Conservation (phyloP, 352 stramenopile species). For the Globisporangium megalacanthum region DNA sequence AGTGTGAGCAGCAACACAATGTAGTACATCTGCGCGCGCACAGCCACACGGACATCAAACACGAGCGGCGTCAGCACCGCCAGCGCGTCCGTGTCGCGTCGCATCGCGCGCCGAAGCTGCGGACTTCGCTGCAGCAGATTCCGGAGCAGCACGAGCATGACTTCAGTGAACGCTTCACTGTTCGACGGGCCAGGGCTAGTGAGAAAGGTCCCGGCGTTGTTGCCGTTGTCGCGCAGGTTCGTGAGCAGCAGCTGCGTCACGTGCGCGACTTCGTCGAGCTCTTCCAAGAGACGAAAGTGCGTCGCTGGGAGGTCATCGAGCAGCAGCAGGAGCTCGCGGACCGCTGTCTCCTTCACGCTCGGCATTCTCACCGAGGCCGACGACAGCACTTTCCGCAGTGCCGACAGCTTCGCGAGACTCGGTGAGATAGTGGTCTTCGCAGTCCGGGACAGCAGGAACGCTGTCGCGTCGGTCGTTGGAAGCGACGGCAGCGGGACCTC, state of each 20-base stretch:
- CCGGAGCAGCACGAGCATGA: slow-evolving; percentile 31
- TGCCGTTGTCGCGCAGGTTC: background rate
- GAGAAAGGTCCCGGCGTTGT: background rate
- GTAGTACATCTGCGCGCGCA: slow-evolving; percentile 60
- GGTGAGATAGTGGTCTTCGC: slow-evolving; percentile 11
- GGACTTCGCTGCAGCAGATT: slow-evolving; percentile 36
- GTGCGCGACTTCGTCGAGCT: slow-evolving; percentile 11
- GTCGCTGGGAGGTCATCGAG: slow-evolving; percentile 10
- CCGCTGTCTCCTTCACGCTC: slow-evolving; percentile 14
- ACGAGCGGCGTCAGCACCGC: slow-evolving; percentile 25
- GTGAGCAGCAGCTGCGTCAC: slow-evolving; percentile 9
- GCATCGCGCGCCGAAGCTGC: slow-evolving; percentile 24
- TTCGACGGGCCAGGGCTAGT: background rate
- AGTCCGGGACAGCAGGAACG: background rate
- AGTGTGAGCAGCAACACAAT: slow-evolving; percentile 55
- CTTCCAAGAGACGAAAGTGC: slow-evolving; percentile 15
- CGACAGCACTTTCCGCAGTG: slow-evolving; percentile 9
- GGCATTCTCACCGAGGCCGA: background rate
- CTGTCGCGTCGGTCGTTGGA: background rate
- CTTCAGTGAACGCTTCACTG: slow-evolving; percentile 11
- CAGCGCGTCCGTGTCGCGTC: slow-evolving; percentile 20
- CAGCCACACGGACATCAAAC: slow-evolving; percentile 27
- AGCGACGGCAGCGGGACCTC: slow-evolving; percentile 3
- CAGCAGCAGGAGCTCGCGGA: slow-evolving; percentile 23
- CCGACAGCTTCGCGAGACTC: slow-evolving; percentile 8